These are phyloP conservation scores for Scedosporium boydii DNA, from an alignment of 2,329 filamentous ascomycete genomes.

Conservation along the genomic window DNA sequence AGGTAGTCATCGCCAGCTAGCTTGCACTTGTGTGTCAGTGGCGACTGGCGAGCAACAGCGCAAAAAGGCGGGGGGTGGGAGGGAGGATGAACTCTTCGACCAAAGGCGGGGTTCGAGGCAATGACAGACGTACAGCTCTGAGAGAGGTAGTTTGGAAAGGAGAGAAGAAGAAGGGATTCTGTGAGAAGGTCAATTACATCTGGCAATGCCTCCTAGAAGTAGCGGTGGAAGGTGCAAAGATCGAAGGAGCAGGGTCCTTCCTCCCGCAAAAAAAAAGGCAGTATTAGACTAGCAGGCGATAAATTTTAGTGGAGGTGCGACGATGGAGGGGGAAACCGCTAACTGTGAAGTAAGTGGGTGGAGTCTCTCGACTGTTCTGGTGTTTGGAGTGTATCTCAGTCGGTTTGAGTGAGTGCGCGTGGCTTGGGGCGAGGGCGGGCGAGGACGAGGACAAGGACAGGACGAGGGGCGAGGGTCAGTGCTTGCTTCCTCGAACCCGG, in stretches of 20 bases:
- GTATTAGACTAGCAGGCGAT: not conserved
- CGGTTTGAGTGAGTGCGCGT: not conserved
- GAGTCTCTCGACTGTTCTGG: not conserved
- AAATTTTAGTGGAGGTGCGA: slow-evolving; percentile 7
- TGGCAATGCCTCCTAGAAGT: not conserved
- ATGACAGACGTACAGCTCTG: not conserved
- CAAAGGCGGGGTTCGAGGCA: slow-evolving; percentile 1
- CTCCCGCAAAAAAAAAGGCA: not conserved
- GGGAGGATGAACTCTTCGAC: not conserved
- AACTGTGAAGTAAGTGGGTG: not conserved
- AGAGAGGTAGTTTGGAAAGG: not conserved
- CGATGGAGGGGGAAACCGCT: slow-evolving; percentile 3
- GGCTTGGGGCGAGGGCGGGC: no score
- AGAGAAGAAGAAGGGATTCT: not conserved
- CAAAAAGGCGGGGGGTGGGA: slow-evolving; percentile 6
- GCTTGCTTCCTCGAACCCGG: not conserved
- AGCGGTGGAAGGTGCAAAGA: not conserved
- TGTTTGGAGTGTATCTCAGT: no score
- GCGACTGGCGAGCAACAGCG: slow-evolving; percentile 11
- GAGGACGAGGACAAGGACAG: not conserved
- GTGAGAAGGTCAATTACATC: slow-evolving; percentile 4
- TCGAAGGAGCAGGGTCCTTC: not conserved
- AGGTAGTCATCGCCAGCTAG: slow-evolving; percentile 56
- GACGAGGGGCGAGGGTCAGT: not conserved
- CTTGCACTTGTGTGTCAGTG: slow-evolving; percentile 8